These are phyloP conservation scores for Penstemon barbatus DNA, from an alignment of 257 asterid species.

Conservation along the genomic window DNA sequence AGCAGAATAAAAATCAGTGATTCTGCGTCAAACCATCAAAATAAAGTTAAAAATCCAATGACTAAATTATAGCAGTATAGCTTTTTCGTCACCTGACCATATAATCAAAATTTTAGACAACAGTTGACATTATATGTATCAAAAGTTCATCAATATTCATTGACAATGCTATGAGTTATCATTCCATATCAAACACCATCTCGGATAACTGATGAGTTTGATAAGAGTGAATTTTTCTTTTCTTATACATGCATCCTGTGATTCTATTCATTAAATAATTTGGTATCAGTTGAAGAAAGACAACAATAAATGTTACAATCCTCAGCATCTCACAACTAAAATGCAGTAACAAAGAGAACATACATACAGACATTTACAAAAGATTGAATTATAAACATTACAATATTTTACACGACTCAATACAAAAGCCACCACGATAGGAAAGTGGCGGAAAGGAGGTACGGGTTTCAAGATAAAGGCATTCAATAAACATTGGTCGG, in stretches of 20 bases:
- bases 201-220: constrained; percentile 7
- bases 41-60: neutral
- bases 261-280: constrained; percentile 7
- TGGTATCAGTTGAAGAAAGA: constrained; percentile 9
- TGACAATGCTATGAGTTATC: constrained; percentile 12
- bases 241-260: neutral
- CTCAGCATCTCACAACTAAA: neutral
- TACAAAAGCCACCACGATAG: constrained; percentile 8
- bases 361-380: neutral
- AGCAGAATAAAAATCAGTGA: constrained; percentile 1
- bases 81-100: neutral
- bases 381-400: neutral
- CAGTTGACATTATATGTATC: neutral
- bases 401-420: constrained; percentile 7
- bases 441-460: constrained; percentile 13
- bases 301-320: constrained; percentile 10
- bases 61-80: neutral
- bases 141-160: constrained; percentile 10
- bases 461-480: neutral
- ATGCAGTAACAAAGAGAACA: constrained; percentile 5
- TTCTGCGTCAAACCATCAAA: constrained; percentile 6
- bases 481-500: constrained; percentile 12
- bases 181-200: constrained; percentile 16
- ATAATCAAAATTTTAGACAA: neutral
- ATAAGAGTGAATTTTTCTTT: constrained; percentile 4